Percentiles rank a stretch among this genome's conserved stretches.
These are phyloP conservation scores for Tuber brumale DNA, from an alignment of 495 filamentous ascomycete species.

Conservation along the genomic window DNA sequence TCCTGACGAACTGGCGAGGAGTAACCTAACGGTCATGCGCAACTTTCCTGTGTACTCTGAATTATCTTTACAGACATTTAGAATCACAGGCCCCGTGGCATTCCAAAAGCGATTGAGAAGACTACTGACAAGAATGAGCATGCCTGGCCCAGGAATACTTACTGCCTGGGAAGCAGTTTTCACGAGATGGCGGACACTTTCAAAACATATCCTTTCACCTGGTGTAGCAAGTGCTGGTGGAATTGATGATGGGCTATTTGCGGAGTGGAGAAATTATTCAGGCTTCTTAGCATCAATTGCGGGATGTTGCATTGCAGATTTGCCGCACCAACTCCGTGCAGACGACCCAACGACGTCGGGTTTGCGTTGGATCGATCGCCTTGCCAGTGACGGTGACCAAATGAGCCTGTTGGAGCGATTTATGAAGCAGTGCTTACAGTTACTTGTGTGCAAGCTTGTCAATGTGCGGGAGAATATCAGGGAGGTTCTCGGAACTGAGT, in stretches of 20 bases:
- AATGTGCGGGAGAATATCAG: constrained; percentile 57
- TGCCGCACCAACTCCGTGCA: constrained; percentile 39
- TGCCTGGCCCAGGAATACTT: constrained; percentile 55
- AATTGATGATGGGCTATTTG: constrained; percentile 51
- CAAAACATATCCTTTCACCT: constrained; percentile 53
- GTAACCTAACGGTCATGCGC: constrained; percentile 51
- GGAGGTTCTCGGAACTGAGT: constrained; percentile 56
- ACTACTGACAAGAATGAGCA: constrained; percentile 54
- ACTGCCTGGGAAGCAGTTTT: constrained; percentile 60
- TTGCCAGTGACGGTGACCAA: constrained; percentile 53
- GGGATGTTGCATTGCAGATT: constrained; percentile 59
- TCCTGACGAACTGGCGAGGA: constrained; percentile 46
- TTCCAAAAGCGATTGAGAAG: constrained; percentile 58
- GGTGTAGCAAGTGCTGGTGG: constrained; percentile 43
- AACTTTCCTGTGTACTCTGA: constrained; percentile 57
- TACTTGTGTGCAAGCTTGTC: constrained; percentile 57
- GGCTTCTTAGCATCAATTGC: constrained; percentile 61
- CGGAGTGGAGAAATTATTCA: constrained; percentile 61
- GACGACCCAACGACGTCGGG: constrained; percentile 55
- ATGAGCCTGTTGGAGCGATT: constrained; percentile 55
- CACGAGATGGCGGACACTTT: constrained; percentile 54
- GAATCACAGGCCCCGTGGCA: constrained; percentile 59
- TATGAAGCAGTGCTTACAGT: constrained; percentile 55
- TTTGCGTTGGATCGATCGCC: constrained; percentile 57
- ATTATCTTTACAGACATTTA: constrained; percentile 56